Evolutionary conservation across 768 basidiomycete species (phyloP).

Genomic region (Tylopilus felleus): DNA sequence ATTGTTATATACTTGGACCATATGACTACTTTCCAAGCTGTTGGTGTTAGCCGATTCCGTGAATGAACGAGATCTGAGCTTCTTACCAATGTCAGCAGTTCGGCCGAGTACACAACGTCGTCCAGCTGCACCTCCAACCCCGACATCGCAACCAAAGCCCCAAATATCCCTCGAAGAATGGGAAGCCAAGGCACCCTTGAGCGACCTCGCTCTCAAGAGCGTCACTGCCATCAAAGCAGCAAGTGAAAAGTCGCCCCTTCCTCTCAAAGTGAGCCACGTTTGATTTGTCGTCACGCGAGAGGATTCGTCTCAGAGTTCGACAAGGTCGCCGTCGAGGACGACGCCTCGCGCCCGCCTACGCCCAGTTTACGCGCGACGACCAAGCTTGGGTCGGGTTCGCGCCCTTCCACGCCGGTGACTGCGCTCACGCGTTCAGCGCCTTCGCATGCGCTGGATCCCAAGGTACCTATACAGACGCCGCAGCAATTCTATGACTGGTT

Average conservation of each 20-base stretch:
- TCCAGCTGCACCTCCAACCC: constrained; percentile 23
- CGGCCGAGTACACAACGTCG: constrained; percentile 26
- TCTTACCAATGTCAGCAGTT: constrained; percentile 21
- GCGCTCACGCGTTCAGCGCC: constrained; percentile 18
- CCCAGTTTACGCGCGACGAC: constrained; percentile 34
- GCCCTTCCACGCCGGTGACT: constrained; percentile 43
- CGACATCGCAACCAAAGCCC: constrained; percentile 36
- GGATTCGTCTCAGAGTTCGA: constrained; percentile 30
- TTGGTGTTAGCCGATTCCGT: no score
- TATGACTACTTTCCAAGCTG: not conserved
- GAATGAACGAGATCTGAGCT: not conserved
- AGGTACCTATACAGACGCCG: constrained; percentile 78
- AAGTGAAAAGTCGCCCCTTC: constrained; percentile 59
- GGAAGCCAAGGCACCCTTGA: constrained; percentile 79
- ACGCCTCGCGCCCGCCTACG: constrained; percentile 33
- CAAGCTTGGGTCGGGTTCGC: constrained; percentile 41
- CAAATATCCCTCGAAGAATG: constrained; percentile 82
- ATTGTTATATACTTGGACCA: not conserved
- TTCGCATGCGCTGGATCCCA: constrained; percentile 65
- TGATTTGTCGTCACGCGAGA: not conserved
- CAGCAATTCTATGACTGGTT: constrained; percentile 99
- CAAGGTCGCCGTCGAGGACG: constrained; percentile 43
- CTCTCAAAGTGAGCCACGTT: constrained; percentile 64
- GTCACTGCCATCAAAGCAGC: constrained; percentile 60
- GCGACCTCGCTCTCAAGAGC: constrained; percentile 64